phyloP scores from a whole-genome alignment of 345 rosid genomes.

The Hypericum perforatum region DNA sequence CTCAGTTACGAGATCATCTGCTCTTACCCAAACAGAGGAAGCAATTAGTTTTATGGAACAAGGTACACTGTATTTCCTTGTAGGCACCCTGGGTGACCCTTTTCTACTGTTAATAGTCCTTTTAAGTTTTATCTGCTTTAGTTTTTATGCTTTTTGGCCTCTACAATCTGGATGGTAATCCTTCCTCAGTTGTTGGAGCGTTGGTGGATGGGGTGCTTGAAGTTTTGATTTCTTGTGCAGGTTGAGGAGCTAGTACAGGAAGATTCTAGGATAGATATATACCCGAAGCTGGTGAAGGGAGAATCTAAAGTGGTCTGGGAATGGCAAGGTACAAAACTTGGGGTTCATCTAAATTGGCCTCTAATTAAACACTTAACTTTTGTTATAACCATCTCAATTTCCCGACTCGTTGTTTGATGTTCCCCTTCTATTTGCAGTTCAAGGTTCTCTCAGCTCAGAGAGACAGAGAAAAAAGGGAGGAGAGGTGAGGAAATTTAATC shows the following conservation, averaged over 20 bases:
- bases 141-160: neutral
- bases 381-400: too few species aligned
- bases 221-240: slow-evolving; percentile 25
- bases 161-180: neutral
- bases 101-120: neutral
- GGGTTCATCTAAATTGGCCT: neutral
- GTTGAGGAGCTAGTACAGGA: slow-evolving; percentile 79
- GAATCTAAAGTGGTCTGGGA: slow-evolving; percentile 94
- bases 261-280: slow-evolving; percentile 80
- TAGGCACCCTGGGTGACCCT: neutral
- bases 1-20: slow-evolving; percentile 75
- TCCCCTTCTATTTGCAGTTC: slow-evolving; percentile 30
- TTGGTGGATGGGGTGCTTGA: neutral
- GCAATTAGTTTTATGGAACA: slow-evolving; percentile 66
- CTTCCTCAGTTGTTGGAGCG: neutral
- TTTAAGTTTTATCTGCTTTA: neutral
- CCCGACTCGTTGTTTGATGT: too few species aligned
- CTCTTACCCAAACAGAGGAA: slow-evolving; percentile 83
- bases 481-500: slow-evolving; percentile 27
- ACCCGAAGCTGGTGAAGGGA: slow-evolving; percentile 73
- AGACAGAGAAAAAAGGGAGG: slow-evolving; percentile 30
- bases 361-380: too few species aligned
- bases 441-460: slow-evolving; percentile 62
- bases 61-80: slow-evolving; percentile 30
- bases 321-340: slow-evolving; percentile 67